Evolutionary conservation across 2,329 filamentous ascomycete species (phyloP), one percentile per base, ranked within the genome.

Genomic region (Fusarium albosuccineum): DNA sequence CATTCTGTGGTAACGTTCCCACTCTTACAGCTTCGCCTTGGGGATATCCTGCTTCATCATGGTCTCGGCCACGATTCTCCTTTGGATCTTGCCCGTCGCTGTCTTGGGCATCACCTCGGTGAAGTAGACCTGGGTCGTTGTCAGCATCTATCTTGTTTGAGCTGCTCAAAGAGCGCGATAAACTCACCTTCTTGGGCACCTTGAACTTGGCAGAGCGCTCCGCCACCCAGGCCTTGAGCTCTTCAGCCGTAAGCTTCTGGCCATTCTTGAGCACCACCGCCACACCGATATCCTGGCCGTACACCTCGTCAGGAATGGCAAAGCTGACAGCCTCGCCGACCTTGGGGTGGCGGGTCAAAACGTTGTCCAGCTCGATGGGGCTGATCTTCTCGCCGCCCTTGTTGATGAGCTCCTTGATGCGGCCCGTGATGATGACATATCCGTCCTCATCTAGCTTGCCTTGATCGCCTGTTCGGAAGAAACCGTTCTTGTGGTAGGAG

Each of bases 371-470:
- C 80, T 97, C 93, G 57, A 96, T 94, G 1, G 93, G 93, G 69
- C 89, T 92, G 76, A 97, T 96, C 82, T 96, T 96, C 82, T 97
- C 93, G 62, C 93, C 93, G 57, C 91, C 92, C 80, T 95, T 94
- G 81, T 94, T 94, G 83, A 97, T 97, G 53, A 97, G 84, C 80
- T 97, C 93, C 84, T 97, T 97, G 81, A 97, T 97, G 54, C 93
- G 86, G n/a, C 93, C 93, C 0, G 93, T 97, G 79, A 97, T 95
- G 74, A 92, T 85, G 10, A 97, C 82, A 75, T 96, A 97, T 62
- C 92, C 92, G 70, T 96, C 92, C 60, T 87, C 81, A 73, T 97
- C 93, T 76, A 88, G 85, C 80, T 91, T 92, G 50, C 93, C 93
- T 78, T 97, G 92, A 75, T 97, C 93, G 6, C 93, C 93, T 0